phyloP scores from a whole-genome alignment of 1,284 basidiomycete genomes.

The Ustilago nuda region DNA sequence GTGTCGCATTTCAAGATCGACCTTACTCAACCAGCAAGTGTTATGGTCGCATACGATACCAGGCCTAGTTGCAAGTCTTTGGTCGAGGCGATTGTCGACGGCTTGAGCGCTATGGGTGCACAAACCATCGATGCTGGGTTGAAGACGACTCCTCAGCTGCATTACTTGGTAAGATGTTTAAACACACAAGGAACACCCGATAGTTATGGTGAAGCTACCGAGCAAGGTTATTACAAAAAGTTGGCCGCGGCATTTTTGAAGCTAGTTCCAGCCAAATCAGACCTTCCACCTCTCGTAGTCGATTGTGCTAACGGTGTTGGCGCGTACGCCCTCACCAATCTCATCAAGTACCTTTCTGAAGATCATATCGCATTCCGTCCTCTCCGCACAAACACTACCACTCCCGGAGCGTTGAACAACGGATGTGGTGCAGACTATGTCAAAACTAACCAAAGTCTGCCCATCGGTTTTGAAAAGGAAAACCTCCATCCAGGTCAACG shows the following conservation, averaged over 20 bases:
- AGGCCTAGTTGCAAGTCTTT: conserved; percentile 87
- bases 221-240: conserved; percentile 88
- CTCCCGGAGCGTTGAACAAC: conserved; percentile 80
- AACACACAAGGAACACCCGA: conserved; percentile 82
- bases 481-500: conserved; percentile 74
- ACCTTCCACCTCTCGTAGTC: conserved; percentile 76
- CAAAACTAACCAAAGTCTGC: conserved; percentile 76
- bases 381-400: conserved; percentile 71
- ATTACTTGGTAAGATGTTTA: conserved; percentile 90
- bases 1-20: conserved; percentile 81
- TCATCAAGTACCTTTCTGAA: conserved; percentile 61
- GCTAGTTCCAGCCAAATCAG: conserved; percentile 73
- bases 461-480: conserved; percentile 63
- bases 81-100: conserved; percentile 85
- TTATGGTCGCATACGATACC: conserved; percentile 93
- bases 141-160: conserved; percentile 92
- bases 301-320: conserved; percentile 99
- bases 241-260: conserved; percentile 86
- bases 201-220: conserved; percentile 83
- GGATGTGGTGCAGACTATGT: conserved; percentile 96
- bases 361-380: conserved; percentile 52
- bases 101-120: conserved; percentile 77
- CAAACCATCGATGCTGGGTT: conserved; percentile 75
- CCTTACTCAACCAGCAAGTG: conserved; percentile 79
- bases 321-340: conserved; percentile 71